Percentiles rank a stretch among this genome's conserved stretches.
These are phyloP conservation scores for Cutaneotrichosporon cutaneum DNA, from an alignment of 1,284 basidiomycete genomes.

Conservation along the genomic window DNA sequence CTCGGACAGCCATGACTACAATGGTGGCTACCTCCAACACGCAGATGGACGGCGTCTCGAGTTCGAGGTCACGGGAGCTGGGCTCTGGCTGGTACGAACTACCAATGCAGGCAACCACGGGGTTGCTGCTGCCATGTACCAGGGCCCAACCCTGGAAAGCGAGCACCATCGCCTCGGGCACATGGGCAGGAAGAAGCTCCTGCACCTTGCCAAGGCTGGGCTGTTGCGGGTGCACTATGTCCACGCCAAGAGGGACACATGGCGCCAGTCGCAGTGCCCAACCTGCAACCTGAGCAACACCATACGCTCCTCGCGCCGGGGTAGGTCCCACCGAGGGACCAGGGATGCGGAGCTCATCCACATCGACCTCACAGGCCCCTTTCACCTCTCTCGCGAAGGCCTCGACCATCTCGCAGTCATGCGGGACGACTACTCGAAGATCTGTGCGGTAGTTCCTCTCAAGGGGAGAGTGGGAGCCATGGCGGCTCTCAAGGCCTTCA, in stretches of 20 bases:
- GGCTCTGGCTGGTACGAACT: background rate
- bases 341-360: background rate
- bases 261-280: background rate
- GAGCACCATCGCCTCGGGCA: background rate
- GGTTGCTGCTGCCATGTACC: background rate
- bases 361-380: background rate
- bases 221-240: background rate
- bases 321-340: background rate
- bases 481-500: background rate
- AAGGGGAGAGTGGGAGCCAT: background rate
- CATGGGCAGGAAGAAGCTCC: background rate
- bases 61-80: background rate
- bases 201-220: background rate
- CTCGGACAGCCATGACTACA: background rate
- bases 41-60: background rate
- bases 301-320: background rate
- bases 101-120: background rate
- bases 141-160: background rate
- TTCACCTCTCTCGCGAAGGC: background rate
- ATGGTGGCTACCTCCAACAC: background rate
- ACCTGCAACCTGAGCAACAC: background rate
- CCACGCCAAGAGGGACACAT: background rate
- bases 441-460: background rate
- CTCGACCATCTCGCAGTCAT: background rate
- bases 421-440: background rate